Evolutionary conservation across 2,329 filamentous ascomycete species (phyloP).

Genomic region (Davidsoniella virescens): DNA sequence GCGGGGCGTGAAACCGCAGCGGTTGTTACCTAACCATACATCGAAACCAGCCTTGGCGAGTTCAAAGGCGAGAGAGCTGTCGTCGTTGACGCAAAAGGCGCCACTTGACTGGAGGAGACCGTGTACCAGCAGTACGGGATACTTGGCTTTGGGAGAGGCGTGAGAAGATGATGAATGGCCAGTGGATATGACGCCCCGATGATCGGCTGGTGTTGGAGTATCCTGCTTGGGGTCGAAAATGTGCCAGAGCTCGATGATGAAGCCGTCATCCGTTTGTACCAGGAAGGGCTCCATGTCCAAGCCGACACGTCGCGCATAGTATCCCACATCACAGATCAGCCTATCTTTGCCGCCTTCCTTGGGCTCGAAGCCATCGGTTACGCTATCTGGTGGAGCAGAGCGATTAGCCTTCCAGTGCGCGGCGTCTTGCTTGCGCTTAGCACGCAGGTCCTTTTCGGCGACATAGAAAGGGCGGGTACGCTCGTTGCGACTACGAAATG

Average conservation of each 20-base stretch:
- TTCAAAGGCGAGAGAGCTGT: conserved; percentile 78
- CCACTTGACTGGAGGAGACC: conserved; percentile 77
- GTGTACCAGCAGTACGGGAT: conserved; percentile 75
- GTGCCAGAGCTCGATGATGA: conserved; percentile 79
- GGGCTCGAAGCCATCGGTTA: conserved; percentile 42
- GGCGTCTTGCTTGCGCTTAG: conserved; percentile 39
- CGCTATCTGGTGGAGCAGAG: too few relatives aligned
- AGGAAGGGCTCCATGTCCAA: conserved; percentile 69
- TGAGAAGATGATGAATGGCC: not conserved
- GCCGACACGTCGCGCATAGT: conserved; percentile 78
- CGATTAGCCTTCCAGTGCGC: conserved; percentile 38
- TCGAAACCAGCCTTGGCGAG: conserved; percentile 86
- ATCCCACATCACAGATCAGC: conserved; percentile 60
- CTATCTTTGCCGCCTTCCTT: conserved; percentile 69
- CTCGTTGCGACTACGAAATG: conserved; percentile 38
- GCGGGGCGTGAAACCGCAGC: conserved; percentile 67
- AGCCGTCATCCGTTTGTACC: conserved; percentile 87
- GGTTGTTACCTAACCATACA: conserved; percentile 89
- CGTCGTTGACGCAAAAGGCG: conserved; percentile 79
- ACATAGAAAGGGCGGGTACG: conserved; percentile 52
- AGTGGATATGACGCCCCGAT: not conserved
- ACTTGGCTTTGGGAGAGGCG: conserved; percentile 30
- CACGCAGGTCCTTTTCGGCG: conserved; percentile 49
- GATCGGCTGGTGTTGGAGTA: conserved; percentile 23
- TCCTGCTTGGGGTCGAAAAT: conserved; percentile 63